Evolutionary conservation across 345 rosid genomes (phyloP).

Genomic region (Raphanus raphanistrum): DNA sequence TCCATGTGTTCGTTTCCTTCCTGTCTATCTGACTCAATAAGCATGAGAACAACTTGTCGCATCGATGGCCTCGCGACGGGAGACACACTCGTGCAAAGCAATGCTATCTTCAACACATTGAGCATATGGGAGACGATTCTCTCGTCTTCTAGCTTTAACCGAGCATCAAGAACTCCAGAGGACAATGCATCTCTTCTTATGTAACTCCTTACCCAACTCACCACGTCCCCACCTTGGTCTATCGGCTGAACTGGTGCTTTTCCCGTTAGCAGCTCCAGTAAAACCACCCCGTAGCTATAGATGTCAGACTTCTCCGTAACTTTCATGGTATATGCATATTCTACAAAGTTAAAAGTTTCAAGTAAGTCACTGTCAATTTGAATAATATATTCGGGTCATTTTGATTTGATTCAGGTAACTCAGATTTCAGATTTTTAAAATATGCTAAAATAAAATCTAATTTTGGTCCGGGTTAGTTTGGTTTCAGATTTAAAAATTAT

Average conservation of each 20-base stretch:
- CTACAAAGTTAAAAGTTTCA: constrained; percentile 48
- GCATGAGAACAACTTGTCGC: constrained; percentile 78
- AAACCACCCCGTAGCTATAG: constrained; percentile 91
- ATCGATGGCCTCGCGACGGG: constrained; percentile 63
- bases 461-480: background rate
- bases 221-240: constrained; percentile 91
- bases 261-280: constrained; percentile 71
- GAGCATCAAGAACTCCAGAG: constrained; percentile 58
- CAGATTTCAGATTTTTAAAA: background rate
- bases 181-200: constrained; percentile 55
- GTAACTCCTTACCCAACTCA: constrained; percentile 69
- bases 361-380: background rate
- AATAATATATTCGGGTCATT: background rate
- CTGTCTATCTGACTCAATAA: constrained; percentile 56
- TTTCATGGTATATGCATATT: constrained; percentile 95
- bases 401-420: background rate
- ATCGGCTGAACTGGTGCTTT: constrained; percentile 85
- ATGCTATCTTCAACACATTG: constrained; percentile 67
- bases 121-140: constrained; percentile 62
- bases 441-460: background rate
- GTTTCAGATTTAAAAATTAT: background rate
- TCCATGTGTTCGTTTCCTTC: constrained; percentile 27
- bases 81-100: constrained; percentile 67
- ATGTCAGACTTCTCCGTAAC: constrained; percentile 89
- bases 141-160: constrained; percentile 57